Evolutionary conservation across 192 early-diverging fungal genomes (phyloP).

Genomic region (Linnemannia schmuckeri): DNA sequence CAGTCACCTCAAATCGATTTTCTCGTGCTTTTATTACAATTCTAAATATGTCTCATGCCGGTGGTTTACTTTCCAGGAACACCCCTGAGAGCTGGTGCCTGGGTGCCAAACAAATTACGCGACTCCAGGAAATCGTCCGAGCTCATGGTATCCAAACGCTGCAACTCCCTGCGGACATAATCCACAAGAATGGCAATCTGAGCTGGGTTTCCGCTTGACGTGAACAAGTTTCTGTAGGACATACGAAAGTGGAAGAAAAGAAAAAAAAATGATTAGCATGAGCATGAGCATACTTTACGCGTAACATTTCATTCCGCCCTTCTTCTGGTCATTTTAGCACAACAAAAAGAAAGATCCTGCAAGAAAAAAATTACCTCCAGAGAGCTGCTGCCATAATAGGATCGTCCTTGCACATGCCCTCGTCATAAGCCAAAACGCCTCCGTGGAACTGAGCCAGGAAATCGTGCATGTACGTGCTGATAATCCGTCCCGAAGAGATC

Average conservation of each 20-base stretch:
- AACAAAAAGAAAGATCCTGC: background rate
- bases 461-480: slow-evolving; percentile 82
- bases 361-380: slow-evolving; percentile 70
- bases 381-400: slow-evolving; percentile 91
- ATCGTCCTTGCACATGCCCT: slow-evolving; percentile 89
- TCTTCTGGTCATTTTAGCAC: background rate
- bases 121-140: slow-evolving; percentile 55
- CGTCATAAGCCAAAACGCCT: slow-evolving; percentile 91
- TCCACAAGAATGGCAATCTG: slow-evolving; percentile 57
- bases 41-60: background rate
- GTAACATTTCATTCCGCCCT: background rate
- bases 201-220: slow-evolving; percentile 39
- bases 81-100: slow-evolving; percentile 40
- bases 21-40: background rate
- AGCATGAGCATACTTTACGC: background rate
- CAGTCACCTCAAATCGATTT: background rate
- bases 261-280: background rate
- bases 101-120: slow-evolving; percentile 28
- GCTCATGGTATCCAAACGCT: slow-evolving; percentile 49
- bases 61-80: slow-evolving; percentile 50
- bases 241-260: background rate
- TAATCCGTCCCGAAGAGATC: slow-evolving; percentile 79
- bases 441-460: slow-evolving; percentile 89
- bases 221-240: slow-evolving; percentile 55
- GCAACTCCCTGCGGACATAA: slow-evolving; percentile 57